Conservation (phyloP, 2,329 filamentous ascomycete genomes). For the Sporothrix schenckii region DNA sequence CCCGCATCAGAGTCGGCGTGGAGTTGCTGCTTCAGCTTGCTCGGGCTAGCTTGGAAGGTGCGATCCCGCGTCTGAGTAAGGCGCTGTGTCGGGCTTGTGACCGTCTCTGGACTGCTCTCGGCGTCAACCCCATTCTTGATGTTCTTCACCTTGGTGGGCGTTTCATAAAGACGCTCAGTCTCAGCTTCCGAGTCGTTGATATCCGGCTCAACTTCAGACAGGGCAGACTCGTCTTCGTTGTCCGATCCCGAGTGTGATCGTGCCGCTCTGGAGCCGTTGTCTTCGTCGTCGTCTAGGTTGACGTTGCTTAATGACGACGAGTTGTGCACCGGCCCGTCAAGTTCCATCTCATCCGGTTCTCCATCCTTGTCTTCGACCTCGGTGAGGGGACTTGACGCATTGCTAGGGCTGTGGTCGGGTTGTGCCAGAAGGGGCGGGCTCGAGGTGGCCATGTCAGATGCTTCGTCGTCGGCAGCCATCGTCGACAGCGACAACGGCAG, state of each 20-base stretch:
- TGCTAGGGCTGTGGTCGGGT: slow-evolving; percentile 64
- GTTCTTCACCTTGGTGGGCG: slow-evolving; percentile 64
- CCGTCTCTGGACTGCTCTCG: slow-evolving; percentile 56
- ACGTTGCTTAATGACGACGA: slow-evolving; percentile 35
- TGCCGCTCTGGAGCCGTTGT: slow-evolving; percentile 35
- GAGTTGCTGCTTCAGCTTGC: slow-evolving; percentile 67
- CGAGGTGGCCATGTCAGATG: slow-evolving; percentile 54
- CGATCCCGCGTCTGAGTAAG: slow-evolving; percentile 33
- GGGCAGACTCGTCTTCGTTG: slow-evolving; percentile 48
- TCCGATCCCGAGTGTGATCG: slow-evolving; percentile 33
- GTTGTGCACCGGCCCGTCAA: slow-evolving; percentile 44
- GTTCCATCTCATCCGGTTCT: slow-evolving; percentile 66
- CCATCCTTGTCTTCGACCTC: slow-evolving; percentile 82
- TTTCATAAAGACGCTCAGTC: slow-evolving; percentile 88
- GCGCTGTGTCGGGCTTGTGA: slow-evolving; percentile 52
- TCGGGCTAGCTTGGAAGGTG: slow-evolving; percentile 59
- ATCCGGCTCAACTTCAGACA: slow-evolving; percentile 56
- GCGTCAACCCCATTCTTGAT: slow-evolving; percentile 37
- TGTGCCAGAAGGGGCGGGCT: slow-evolving; percentile 54
- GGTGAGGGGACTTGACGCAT: slow-evolving; percentile 86
- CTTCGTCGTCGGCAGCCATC: slow-evolving; percentile 57
- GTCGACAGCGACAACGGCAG: neutral
- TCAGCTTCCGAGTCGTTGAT: slow-evolving; percentile 79
- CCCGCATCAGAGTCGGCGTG: slow-evolving; percentile 49
- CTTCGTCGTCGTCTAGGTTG: slow-evolving; percentile 37